A percentile compares a stretch with the other conserved stretches of the same genome.
Evolutionary conservation across 805 yeast genomes (phyloP).

Genomic region (Monosporozyma yasuniensis): DNA sequence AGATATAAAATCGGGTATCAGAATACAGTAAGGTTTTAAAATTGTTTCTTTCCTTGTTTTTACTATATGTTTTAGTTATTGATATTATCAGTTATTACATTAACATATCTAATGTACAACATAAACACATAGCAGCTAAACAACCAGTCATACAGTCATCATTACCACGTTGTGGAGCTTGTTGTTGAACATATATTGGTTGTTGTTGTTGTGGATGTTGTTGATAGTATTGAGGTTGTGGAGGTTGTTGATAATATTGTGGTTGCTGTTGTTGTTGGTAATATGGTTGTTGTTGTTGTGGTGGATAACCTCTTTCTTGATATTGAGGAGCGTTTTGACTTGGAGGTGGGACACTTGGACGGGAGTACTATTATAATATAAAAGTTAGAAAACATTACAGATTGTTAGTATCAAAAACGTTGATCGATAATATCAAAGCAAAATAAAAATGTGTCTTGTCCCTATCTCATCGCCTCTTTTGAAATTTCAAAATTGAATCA

Average conservation of each 20-base stretch:
- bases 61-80: not conserved
- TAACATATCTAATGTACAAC: constrained; percentile 44
- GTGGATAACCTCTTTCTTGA: constrained; percentile 4
- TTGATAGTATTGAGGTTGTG: constrained; percentile 31
- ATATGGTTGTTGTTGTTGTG: constrained; percentile 32
- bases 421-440: not conserved
- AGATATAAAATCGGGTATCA: not conserved
- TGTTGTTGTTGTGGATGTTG: constrained; percentile 39
- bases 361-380: constrained; percentile 12
- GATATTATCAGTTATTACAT: constrained; percentile 18
- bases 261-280: constrained; percentile 8
- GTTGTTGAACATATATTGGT: constrained; percentile 43
- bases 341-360: constrained; percentile 26
- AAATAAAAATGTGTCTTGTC: not conserved
- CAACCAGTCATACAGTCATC: constrained; percentile 40
- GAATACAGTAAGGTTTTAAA: not conserved
- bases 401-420: not conserved
- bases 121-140: constrained; percentile 42
- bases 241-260: constrained; percentile 32
- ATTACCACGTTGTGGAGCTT: constrained; percentile 27
- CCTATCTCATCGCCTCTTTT: not conserved
- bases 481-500: not conserved
- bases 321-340: constrained; percentile 8
- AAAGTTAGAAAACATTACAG: not conserved
- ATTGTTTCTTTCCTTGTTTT: not conserved